A percentile compares a stretch with the other conserved stretches of the same genome.
Evolutionary conservation across 1,284 basidiomycete genomes (phyloP).

Genomic region (Puccinia polysora): DNA sequence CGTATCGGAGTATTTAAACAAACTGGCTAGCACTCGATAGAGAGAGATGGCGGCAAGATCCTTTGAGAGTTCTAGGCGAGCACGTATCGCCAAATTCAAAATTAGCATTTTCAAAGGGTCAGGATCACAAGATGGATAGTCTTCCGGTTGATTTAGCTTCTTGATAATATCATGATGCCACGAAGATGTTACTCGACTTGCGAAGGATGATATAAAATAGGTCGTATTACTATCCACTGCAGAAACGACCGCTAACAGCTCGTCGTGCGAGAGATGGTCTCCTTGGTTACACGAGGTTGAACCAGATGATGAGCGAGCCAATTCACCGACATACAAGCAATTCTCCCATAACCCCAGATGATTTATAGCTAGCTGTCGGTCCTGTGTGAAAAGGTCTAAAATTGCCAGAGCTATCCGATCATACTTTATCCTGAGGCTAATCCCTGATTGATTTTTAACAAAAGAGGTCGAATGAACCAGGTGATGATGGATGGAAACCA

Average conservation of each 20-base stretch:
- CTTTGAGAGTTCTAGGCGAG: constrained; percentile 49
- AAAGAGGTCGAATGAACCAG: constrained; percentile 55
- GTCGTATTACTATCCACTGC: constrained; percentile 57
- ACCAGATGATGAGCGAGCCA: constrained; percentile 56
- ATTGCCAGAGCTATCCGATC: constrained; percentile 64
- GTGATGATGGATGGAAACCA: constrained; percentile 48
- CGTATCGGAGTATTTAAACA: constrained; percentile 60
- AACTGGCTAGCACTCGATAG: constrained; percentile 61
- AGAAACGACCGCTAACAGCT: constrained; percentile 57
- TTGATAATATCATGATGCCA: constrained; percentile 42
- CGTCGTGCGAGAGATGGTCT: constrained; percentile 56
- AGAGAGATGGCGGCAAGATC: constrained; percentile 62
- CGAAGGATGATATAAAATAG: constrained; percentile 40
- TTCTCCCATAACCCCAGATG: constrained; percentile 60
- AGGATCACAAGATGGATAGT: not conserved
- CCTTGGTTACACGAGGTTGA: constrained; percentile 56
- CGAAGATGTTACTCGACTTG: constrained; percentile 6
- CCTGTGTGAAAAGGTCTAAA: constrained; percentile 61
- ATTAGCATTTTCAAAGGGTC: constrained; percentile 44
- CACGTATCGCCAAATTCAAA: constrained; percentile 44
- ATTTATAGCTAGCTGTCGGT: constrained; percentile 62
- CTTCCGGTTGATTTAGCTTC: constrained; percentile 38
- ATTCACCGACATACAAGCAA: constrained; percentile 51
- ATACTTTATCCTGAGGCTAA: constrained; percentile 59
- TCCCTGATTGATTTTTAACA: constrained; percentile 39